Conservation (phyloP, 2,329 filamentous ascomycete genomes). For the Curvularia eragrostidis region DNA sequence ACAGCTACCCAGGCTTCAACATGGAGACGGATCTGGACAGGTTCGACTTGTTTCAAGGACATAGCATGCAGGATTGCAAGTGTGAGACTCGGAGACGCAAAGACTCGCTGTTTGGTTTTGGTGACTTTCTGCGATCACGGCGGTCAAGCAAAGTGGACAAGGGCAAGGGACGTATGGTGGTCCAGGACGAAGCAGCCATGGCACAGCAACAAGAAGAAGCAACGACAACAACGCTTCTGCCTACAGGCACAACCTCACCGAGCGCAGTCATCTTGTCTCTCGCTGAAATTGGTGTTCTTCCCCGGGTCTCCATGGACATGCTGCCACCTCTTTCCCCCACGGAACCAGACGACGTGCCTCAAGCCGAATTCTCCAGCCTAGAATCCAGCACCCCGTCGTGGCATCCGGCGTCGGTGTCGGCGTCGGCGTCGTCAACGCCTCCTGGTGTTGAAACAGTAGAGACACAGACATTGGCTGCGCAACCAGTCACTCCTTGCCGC, state of each 20-base stretch:
- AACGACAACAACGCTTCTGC: not conserved
- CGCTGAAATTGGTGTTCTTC: constrained; percentile 1
- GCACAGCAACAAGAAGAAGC: not conserved
- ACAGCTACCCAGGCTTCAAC: not conserved
- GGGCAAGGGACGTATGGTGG: constrained; percentile 8
- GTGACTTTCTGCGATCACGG: constrained; percentile 4
- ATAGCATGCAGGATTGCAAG: not conserved
- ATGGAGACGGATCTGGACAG: constrained; percentile 4
- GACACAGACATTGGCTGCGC: not conserved
- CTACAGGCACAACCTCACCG: not conserved
- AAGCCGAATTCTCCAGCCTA: constrained; percentile 1
- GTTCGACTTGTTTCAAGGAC: not conserved
- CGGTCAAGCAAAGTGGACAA: constrained; percentile 12
- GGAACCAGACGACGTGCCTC: not conserved
- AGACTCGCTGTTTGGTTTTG: constrained; percentile 10
- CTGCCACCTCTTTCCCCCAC: not conserved
- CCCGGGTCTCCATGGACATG: not conserved
- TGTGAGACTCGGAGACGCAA: constrained; percentile 6
- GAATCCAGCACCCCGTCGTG: not conserved
- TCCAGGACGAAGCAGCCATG: not conserved
- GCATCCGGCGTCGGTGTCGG: no score
- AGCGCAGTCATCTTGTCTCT: not conserved
- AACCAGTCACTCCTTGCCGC: not conserved
- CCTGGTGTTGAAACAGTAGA: not conserved
- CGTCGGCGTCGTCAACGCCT: not conserved